Percentiles rank a stretch among this genome's conserved stretches.
Conservation (phyloP, 441 rosid species). For the Gossypium lobatum region DNA sequence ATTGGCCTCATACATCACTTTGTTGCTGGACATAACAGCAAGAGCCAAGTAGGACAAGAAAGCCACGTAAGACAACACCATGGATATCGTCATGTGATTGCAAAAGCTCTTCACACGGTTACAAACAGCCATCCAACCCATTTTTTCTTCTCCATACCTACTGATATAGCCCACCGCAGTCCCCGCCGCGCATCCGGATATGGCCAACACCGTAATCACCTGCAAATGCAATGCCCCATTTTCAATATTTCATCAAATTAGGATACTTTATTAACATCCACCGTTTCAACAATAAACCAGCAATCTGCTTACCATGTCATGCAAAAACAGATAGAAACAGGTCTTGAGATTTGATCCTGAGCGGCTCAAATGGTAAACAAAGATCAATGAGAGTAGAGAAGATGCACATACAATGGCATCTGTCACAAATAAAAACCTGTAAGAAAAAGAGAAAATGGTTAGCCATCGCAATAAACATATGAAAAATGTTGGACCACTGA, state of each 20-base stretch:
- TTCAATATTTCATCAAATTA: neutral
- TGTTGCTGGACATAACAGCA: slow-evolving; percentile 25
- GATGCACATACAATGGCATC: slow-evolving; percentile 32
- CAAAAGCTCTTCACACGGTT: slow-evolving; percentile 36
- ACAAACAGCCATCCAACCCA: slow-evolving; percentile 43
- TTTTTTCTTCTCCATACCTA: slow-evolving; percentile 33
- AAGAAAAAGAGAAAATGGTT: neutral
- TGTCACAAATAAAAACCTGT: slow-evolving; percentile 43
- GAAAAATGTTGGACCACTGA: neutral
- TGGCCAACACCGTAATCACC: slow-evolving; percentile 45
- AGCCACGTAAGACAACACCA: slow-evolving; percentile 40
- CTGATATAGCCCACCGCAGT: slow-evolving; percentile 44
- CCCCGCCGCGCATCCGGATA: slow-evolving; percentile 56
- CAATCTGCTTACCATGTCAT: slow-evolving; percentile 40
- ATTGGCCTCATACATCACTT: slow-evolving; percentile 16
- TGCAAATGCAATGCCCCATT: slow-evolving; percentile 35
- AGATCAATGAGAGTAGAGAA: slow-evolving; percentile 35
- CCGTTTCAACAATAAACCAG: neutral
- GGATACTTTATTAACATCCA: neutral
- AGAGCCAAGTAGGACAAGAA: slow-evolving; percentile 44
- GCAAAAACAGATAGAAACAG: slow-evolving; percentile 35
- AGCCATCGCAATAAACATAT: neutral
- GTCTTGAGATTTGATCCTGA: slow-evolving; percentile 18
- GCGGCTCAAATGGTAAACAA: slow-evolving; percentile 26
- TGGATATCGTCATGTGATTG: slow-evolving; percentile 25